phyloP scores from a whole-genome alignment of 768 basidiomycete species.

The Erythrobasidium yunnanense region DNA sequence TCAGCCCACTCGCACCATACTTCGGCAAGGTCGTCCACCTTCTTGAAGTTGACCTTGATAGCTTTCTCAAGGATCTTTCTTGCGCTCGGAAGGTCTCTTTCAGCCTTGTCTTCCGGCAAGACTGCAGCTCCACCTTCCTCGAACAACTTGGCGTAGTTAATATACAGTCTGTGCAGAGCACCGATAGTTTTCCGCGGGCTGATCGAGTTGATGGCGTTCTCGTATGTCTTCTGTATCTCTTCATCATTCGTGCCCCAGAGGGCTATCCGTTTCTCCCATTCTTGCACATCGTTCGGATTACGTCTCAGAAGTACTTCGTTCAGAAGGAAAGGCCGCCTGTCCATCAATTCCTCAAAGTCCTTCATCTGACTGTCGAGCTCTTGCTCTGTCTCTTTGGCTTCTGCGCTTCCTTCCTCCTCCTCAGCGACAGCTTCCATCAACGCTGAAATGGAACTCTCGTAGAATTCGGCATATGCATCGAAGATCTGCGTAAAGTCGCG shows the following conservation, averaged over 20 bases:
- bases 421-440: constrained; percentile 79
- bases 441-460: constrained; percentile 74
- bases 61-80: constrained; percentile 89
- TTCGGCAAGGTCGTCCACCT: constrained; percentile 95
- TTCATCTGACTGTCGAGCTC: constrained; percentile 83
- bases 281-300: constrained; percentile 95
- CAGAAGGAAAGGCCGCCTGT: constrained; percentile 84
- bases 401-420: constrained; percentile 65
- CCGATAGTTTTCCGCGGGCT: constrained; percentile 79
- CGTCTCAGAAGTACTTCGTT: constrained; percentile 86
- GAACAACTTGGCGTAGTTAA: constrained; percentile 95
- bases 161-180: constrained; percentile 75
- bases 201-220: constrained; percentile 74
- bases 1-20: constrained; percentile 99
- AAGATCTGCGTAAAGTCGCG: constrained; percentile 97
- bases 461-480: constrained; percentile 89
- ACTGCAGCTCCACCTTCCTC: constrained; percentile 81
- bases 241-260: constrained; percentile 77
- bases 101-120: constrained; percentile 49
- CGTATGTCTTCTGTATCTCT: constrained; percentile 93
- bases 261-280: constrained; percentile 97
- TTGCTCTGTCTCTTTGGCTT: constrained; percentile 50
- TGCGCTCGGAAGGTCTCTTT: constrained; percentile 69
- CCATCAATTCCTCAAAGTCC: constrained; percentile 86
- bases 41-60: constrained; percentile 78